Evolutionary conservation across 139 green algal genomes (phyloP), one percentile per base, ranked within the genome.

Genomic region (Axilococcus clingmanii): DNA sequence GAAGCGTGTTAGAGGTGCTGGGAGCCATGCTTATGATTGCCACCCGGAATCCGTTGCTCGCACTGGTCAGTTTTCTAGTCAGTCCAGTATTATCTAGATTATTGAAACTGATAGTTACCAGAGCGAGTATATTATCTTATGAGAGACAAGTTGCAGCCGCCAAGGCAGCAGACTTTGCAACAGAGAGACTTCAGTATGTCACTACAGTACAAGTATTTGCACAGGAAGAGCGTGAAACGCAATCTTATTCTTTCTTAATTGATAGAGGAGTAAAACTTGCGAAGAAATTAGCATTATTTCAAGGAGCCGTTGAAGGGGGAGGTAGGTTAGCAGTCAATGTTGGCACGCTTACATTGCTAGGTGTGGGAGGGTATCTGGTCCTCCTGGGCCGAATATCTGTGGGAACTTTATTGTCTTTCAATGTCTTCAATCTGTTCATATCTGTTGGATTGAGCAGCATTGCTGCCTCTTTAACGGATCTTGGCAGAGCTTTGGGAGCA

Each of bases 181-280:
- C 54, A 11, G 47, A 70, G 23, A 47, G 62, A 17, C 44, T 70
- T 22, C 22, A 29, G 3, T 32, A 58, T 16, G 55, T 65, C 27
- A 47, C 55, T 27, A 70, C 54, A 7, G 62, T 70, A 30, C 53
- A 70, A 40, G 32, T 65, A 36, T 70, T 70, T 58, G 62, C 29
- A 2, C 16, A 38, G 31, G 20, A 70, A 35, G 29, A 34, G 22
- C 37, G 54, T 7, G 62, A 70, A 48, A 55, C 43, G 5, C 45
- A 22, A 3, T 34, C 36, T 16, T 70, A 64, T 19, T 15, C 6
- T 0, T 9, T 15, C 12, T 59, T 65, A 5, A 44, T 37, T 3
- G 17, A 40, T 3, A 12, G 34, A 6, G 62, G 45, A n/a, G 48
- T 43, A 11, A 16, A 40, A 6, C n/a, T 70, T 33, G 34, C 50